Evolutionary conservation across 2,329 filamentous ascomycete genomes (phyloP), one percentile per base, ranked within the genome.

Genomic region (Epichloe hybrida): DNA sequence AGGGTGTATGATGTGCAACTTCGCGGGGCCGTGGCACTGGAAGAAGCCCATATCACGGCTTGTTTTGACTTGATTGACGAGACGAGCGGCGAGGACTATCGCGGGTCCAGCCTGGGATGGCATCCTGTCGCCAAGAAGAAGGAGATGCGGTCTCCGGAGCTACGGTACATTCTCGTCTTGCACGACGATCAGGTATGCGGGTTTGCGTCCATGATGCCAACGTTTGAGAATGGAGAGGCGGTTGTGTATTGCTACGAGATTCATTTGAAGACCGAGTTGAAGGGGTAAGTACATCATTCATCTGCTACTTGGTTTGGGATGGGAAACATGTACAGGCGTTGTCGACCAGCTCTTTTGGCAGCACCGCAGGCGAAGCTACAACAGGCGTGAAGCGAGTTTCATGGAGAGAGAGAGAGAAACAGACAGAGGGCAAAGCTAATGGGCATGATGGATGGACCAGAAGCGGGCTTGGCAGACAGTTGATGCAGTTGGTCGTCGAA

Each of bases 211-310:
- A 70, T 86, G 59, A 83, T 86, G 81, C 75, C 84, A 15, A 84
- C 81, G 2, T 77, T 77, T 58, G 84, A 88, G 60, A 79, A 82
- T 54, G 73, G 74, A 1, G 68, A 79, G 52, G 72, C 80, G 0
- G 84, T 89, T 2, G 62, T 88, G 20, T 91, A 89, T 64, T 83
- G 86, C 63, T 91, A 89, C 62, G 86, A 91, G 66, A 79, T 91
- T 37, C 86, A 91, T 60, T 73, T 90, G 3, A 65, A 70, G 38
- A 66, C 72, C 1, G 66, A 70, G 1, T 62, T 85, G 4, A 76
- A 78, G 56, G 74, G 81, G 68, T 79, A 63, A 54, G 67, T 66
- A 20, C 20, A 31, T 42, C 21, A 3, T 31, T 7, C 3, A 31
- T 31, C 27, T 31, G 9, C 27, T 31, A 31, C 27, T 31, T 31